Evolutionary conservation across 2,329 filamentous ascomycete genomes (phyloP).

Genomic region (Ascochyta pisi): DNA sequence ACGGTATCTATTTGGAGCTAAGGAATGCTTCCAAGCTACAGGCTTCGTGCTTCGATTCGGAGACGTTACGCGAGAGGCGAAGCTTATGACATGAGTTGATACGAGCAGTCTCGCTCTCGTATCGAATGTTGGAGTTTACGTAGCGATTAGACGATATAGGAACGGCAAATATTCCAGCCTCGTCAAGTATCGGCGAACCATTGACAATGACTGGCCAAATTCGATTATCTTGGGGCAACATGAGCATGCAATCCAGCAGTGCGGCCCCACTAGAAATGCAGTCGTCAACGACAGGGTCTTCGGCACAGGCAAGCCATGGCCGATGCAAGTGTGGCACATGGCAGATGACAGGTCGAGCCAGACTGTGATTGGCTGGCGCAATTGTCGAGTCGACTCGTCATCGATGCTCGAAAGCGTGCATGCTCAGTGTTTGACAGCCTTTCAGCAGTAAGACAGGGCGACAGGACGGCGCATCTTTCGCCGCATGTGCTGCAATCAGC

Average conservation of each 20-base stretch:
- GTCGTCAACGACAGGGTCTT: slow-evolving; percentile 20
- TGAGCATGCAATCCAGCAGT: neutral
- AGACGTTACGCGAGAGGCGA: slow-evolving; percentile 18
- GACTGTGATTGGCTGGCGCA: slow-evolving; percentile 6
- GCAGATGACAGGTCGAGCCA: slow-evolving; percentile 17
- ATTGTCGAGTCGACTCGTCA: slow-evolving; percentile 14
- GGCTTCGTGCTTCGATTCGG: slow-evolving; percentile 14
- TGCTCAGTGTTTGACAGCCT: slow-evolving; percentile 16
- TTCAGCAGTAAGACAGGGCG: slow-evolving; percentile 11
- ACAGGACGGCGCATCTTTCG: slow-evolving; percentile 14
- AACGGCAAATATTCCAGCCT: neutral
- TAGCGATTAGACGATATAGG: neutral
- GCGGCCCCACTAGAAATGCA: slow-evolving; percentile 14
- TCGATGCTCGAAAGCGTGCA: slow-evolving; percentile 20
- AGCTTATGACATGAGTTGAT: slow-evolving; percentile 7
- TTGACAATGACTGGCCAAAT: neutral
- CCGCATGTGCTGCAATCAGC: slow-evolving; percentile 17
- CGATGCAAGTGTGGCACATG: slow-evolving; percentile 17
- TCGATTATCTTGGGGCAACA: neutral
- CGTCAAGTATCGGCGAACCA: neutral
- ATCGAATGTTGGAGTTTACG: neutral
- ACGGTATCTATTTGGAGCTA: slow-evolving; percentile 19
- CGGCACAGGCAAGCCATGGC: slow-evolving; percentile 9
- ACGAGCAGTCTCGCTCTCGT: neutral
- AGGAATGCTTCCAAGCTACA: slow-evolving; percentile 6